These are phyloP conservation scores for Naumovozyma baii DNA, from an alignment of 805 yeast species.

Conservation along the genomic window DNA sequence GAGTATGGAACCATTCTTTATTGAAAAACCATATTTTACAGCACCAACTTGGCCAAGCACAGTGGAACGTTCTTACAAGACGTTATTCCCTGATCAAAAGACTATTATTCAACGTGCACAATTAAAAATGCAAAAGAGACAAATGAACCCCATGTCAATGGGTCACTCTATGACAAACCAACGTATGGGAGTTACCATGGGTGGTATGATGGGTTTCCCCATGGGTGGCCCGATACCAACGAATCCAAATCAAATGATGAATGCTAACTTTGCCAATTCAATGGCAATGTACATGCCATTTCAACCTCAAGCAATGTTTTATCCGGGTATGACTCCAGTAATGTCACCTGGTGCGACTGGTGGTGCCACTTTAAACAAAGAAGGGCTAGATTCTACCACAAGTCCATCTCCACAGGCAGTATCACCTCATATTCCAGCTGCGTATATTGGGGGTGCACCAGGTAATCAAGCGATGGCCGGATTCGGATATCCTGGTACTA, in stretches of 20 bases:
- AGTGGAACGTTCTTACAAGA: slow-evolving; percentile 45
- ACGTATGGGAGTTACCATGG: slow-evolving; percentile 22
- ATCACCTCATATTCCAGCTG: slow-evolving; percentile 23
- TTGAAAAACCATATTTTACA: slow-evolving; percentile 59
- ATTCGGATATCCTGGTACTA: slow-evolving; percentile 21
- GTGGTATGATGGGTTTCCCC: slow-evolving; percentile 26
- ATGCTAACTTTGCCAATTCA: slow-evolving; percentile 13
- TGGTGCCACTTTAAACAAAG: background rate
- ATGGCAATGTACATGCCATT: slow-evolving; percentile 29
- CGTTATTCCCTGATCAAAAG: slow-evolving; percentile 38
- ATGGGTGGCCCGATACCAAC: slow-evolving; percentile 15
- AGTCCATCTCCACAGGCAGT: slow-evolving; percentile 20
- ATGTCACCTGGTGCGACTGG: slow-evolving; percentile 9
- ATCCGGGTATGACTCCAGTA: slow-evolving; percentile 28
- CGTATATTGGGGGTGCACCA: slow-evolving; percentile 17
- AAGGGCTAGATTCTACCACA: slow-evolving; percentile 4
- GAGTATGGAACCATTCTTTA: slow-evolving; percentile 29
- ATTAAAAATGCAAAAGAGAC: slow-evolving; percentile 26
- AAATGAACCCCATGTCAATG: slow-evolving; percentile 20
- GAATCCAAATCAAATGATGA: slow-evolving; percentile 22
- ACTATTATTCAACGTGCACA: slow-evolving; percentile 25
- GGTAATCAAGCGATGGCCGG: slow-evolving; percentile 12
- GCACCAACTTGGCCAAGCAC: slow-evolving; percentile 71
- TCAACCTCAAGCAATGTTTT: slow-evolving; percentile 29
- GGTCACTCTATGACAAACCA: slow-evolving; percentile 13